Base-by-base conservation (phyloP, 1,139 yeast species). In the Debaryomycetaceae sp. region DNA sequence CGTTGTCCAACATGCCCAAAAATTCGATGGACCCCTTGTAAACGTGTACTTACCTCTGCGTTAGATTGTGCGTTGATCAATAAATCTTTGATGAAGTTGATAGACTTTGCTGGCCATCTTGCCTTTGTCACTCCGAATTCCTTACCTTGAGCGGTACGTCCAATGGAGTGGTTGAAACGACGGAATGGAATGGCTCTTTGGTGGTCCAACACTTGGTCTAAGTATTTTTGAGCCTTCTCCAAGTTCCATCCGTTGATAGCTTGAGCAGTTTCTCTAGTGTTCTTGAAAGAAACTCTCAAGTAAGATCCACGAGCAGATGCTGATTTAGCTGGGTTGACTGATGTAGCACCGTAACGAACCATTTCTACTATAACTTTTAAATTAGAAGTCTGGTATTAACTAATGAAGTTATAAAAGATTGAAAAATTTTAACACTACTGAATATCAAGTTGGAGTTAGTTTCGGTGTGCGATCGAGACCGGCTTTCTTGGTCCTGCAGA, bases 51-150 rank as follows among this genome's bases (percentile, higher is more conserved):
- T 67, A 66, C 73, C 70, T 92, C 98, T 74, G 99, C 99, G 79
- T 92, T 94, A 67, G 98, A 83, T 75, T 89, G 92, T 70, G 98
- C 99, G 75, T 92, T 94, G 77, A 83, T 83, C 76, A 92, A 83
- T 71, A 92, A 83, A 73, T 88, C 97, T 73, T 87, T 83, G 67
- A 92, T 78, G 75, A 87, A 89, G 80, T 88, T 87, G 72, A 92
- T 97, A 54, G 96, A 87, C 87, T 94, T 92, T 58, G 82, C 96
- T 70, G 99, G 99, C 99, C 99, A 92, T 88, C 99, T 91, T 65
- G 98, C 98, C 81, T 87, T 91, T 83, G 97, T 89, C 71, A 89
- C 96, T 78, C 98, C 98, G 69, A 91, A 94, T 81, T 92, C 98
- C 80, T 92, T 92, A 79, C 97, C 99, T 81, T 92, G 98, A 61